Base-by-base conservation (phyloP, 306 rosid species). In the Inga laurina region DNA sequence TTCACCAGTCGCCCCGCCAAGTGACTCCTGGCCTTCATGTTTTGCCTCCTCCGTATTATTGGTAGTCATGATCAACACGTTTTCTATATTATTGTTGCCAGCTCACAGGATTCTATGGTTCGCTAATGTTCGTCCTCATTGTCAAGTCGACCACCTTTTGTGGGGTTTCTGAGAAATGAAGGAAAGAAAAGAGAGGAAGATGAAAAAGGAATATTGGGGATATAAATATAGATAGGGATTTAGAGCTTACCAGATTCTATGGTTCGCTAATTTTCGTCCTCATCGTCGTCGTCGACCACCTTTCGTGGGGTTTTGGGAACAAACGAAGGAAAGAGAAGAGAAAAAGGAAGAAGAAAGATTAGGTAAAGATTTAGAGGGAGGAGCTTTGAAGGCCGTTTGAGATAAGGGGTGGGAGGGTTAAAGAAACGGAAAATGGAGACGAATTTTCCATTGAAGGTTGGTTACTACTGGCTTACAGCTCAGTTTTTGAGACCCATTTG, bases 1-100 rank as follows among this genome's bases (percentile, higher is more conserved):
- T 62, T 88, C 91, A 6, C 94, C 92, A 19, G 32, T 61, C 67
- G 4, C 24, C 59, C 67, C 54, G 16, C 11, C 67, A 27, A 10
- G 7, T 27, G 37, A 9, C 68, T 62, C 37, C 19, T 62, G 19
- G 3, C 68, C 27, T 27, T 62, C 68, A 27, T 62, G 37, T 3
- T 62, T 62, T 27, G 7, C 37, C 18, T 62, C 68, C 68, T 62
- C 68, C 16, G 32, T 11, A 10, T 22, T 59, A 59, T 62, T 62
- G 37, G 37, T 39, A 39, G 8, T 12, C 68, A 4, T 16, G 35
- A 24, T 61, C 37, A 62, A 3, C 68, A 62, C 68, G 68, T 22
- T 62, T 87, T 88, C 13, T 84, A 1, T 49, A 14, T 49, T 12
- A 14, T 14, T 49, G 1, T 39, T 16, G 54, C 54, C 54, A 49